Conservation (phyloP, 1,139 yeast genomes). For the Blastobotrys indianensis region DNA sequence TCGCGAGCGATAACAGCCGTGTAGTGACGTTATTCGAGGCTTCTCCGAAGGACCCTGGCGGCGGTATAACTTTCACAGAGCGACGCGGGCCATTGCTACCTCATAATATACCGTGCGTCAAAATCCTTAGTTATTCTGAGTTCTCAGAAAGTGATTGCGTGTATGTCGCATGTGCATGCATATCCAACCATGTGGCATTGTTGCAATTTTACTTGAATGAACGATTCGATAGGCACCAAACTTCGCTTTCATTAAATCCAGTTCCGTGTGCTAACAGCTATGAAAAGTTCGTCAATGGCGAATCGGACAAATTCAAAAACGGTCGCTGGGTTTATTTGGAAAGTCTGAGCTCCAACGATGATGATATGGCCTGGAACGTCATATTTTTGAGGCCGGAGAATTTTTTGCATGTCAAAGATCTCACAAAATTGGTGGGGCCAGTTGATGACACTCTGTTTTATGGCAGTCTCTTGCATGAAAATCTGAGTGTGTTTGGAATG, state of each 20-base stretch:
- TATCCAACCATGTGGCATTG: slow-evolving; percentile 25
- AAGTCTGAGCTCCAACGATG: slow-evolving; percentile 17
- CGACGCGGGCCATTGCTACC: slow-evolving; percentile 38
- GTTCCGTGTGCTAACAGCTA: not conserved
- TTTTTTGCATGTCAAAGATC: slow-evolving; percentile 12
- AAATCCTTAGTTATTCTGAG: slow-evolving; percentile 34
- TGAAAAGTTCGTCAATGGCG: not conserved
- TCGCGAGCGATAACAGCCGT: slow-evolving; percentile 53
- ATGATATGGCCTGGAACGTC: not conserved
- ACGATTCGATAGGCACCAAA: slow-evolving; percentile 5
- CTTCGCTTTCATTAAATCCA: not conserved
- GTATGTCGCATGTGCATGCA: slow-evolving; percentile 24
- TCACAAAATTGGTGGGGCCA: not conserved
- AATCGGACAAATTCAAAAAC: slow-evolving; percentile 15
- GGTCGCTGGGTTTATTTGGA: slow-evolving; percentile 25
- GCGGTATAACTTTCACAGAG: not conserved
- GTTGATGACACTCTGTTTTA: too few species aligned
- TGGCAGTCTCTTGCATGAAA: too few species aligned
- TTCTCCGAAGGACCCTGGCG: slow-evolving; percentile 10
- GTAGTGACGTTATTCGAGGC: slow-evolving; percentile 16
- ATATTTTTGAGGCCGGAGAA: not conserved
- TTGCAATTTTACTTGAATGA: slow-evolving; percentile 25
- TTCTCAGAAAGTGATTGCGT: slow-evolving; percentile 15
- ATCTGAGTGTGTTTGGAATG: too few species aligned
- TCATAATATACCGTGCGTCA: slow-evolving; percentile 58